These are phyloP conservation scores for Gossypium lobatum DNA, from an alignment of 441 rosid species.

Conservation along the genomic window DNA sequence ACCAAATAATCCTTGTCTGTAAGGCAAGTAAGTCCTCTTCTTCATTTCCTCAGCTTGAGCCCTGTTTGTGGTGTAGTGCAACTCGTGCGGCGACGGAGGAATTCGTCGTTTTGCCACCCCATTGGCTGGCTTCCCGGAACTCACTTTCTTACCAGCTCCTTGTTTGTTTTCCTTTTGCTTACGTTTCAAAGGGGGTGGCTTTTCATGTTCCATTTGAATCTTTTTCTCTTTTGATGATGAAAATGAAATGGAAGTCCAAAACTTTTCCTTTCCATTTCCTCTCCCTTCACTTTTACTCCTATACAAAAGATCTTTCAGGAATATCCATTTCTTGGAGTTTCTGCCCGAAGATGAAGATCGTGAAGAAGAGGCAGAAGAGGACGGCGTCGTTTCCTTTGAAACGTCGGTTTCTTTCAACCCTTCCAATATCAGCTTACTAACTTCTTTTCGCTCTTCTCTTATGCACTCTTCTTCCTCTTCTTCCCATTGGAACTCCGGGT, in stretches of 20 bases:
- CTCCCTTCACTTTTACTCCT: constrained; percentile 40
- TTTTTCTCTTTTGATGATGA: constrained; percentile 27
- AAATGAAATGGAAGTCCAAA: constrained; percentile 27
- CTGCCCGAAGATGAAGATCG: constrained; percentile 33
- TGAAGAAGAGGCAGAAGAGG: constrained; percentile 29
- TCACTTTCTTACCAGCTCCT: constrained; percentile 3
- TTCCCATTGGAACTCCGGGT: constrained; percentile 17
- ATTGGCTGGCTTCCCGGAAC: constrained; percentile 16
- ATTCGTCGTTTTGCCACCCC: constrained; percentile 19
- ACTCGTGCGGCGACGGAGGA: constrained; percentile 38
- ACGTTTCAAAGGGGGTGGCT: not conserved
- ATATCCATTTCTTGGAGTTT: constrained; percentile 37
- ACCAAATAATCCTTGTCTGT: constrained; percentile 46
- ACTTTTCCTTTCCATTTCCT: constrained; percentile 26
- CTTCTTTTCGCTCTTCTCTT: constrained; percentile 9
- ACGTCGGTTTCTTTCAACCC: constrained; percentile 6
- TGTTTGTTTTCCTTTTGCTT: constrained; percentile 18
- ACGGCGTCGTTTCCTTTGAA: constrained; percentile 28
- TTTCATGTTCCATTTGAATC: constrained; percentile 1
- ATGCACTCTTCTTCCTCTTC: constrained; percentile 7
- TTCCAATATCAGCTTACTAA: constrained; percentile 9
- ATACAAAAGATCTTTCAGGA: constrained; percentile 28
- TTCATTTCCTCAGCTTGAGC: constrained; percentile 34
- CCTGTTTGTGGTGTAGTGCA: constrained; percentile 33
- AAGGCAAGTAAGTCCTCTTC: constrained; percentile 36